These are phyloP conservation scores for Crucibulum laeve DNA, from an alignment of 768 basidiomycete species.

Conservation along the genomic window DNA sequence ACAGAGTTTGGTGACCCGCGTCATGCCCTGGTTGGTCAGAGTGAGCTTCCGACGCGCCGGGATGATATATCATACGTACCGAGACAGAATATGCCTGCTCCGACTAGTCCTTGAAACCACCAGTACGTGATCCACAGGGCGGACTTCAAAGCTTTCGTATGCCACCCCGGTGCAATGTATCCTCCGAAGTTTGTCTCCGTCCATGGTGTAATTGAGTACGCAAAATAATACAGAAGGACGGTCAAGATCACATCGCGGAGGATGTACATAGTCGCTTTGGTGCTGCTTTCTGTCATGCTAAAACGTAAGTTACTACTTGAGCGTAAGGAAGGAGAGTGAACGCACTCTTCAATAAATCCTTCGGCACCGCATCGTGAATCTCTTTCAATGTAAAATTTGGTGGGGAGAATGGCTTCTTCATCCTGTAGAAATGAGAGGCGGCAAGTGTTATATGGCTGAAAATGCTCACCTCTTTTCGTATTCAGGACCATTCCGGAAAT, in stretches of 20 bases:
- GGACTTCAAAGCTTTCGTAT: constrained; percentile 23
- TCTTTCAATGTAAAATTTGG: constrained; percentile 47
- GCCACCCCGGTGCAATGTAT: constrained; percentile 23
- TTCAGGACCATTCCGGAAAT: constrained; percentile 33
- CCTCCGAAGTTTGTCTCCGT: constrained; percentile 35
- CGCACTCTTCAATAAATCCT: constrained; percentile 33
- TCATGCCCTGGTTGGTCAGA: constrained; percentile 31
- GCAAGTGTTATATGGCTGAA: neutral
- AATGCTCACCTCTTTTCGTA: constrained; percentile 31
- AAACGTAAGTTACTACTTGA: neutral
- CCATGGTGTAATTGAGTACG: constrained; percentile 36
- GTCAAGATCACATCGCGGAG: constrained; percentile 40
- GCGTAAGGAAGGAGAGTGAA: neutral
- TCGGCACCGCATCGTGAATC: constrained; percentile 52
- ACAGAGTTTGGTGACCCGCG: constrained; percentile 40
- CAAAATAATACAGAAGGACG: constrained; percentile 37
- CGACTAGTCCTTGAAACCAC: constrained; percentile 47
- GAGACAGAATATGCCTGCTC: constrained; percentile 49
- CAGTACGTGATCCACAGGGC: constrained; percentile 44
- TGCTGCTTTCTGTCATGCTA: constrained; percentile 32
- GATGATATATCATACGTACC: constrained; percentile 22
- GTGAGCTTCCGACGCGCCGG: neutral
- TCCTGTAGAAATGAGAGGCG: constrained; percentile 16
- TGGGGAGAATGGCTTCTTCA: constrained; percentile 42
- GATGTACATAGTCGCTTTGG: constrained; percentile 37